Evolutionary conservation across 129 eudicot species (phyloP), one percentile per base, ranked within the genome.

Genomic region (Dittrichia graveolens): DNA sequence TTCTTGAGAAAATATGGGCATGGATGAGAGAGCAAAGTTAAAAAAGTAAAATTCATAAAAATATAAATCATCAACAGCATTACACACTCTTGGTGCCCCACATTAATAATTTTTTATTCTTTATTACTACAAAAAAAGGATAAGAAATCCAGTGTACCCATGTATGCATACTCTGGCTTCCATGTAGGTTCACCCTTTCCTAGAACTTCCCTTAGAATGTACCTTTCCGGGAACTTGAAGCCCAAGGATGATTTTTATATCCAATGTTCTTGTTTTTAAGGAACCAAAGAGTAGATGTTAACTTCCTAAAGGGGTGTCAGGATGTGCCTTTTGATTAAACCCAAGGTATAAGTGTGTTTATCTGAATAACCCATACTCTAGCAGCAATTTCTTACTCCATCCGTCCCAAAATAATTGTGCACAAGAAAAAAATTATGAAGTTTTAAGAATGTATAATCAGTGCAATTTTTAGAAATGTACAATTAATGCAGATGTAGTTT

Each of bases 341-440:
- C 60, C 63, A 57, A 31, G 42, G 42, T 4, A 8, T 37, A 16
- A 4, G 57, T 8, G 3, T 3, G 4, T 39, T 39, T 7, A 49
- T 49, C 35, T 8, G 60, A 35, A 67, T 44, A 67, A 48, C 35
- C 45, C n/a, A 4, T 35, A 7, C 35, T 14, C 62, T 10, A 19
- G 39, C 62, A 57, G 41, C 62, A 57, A 57, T 13, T 53, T 53
- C 31, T 57, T 16, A 57, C 62, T 57, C 40, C 62, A 57, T 57
- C 14, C 34, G 14, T 57, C 40, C 41, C 40, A 19, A 8, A 57
- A 24, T 57, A 57, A 57, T 7, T 3, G 39, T 56, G 39, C 61
- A 56, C n/a, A 19, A 7, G 2, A 56, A 56, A 56, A 56, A 24
- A n/a, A n/a, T n/a, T n/a, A n/a, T n/a, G n/a, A n/a, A n/a, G n/a